Evolutionary conservation across 2,329 filamentous ascomycete genomes (phyloP).

Genomic region (Fusarium dimerum): DNA sequence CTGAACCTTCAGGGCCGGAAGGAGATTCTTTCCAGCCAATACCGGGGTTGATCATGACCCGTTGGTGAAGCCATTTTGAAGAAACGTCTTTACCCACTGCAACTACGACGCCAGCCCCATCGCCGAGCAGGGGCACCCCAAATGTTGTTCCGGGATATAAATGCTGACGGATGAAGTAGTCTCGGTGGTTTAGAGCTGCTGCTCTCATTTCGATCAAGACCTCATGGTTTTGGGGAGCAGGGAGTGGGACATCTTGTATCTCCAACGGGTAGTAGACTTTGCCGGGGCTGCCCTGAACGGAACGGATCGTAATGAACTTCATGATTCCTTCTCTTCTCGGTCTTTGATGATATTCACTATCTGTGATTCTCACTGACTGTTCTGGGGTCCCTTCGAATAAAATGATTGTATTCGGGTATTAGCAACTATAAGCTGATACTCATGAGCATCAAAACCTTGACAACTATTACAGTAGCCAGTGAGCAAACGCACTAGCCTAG

Average conservation of each 20-base stretch:
- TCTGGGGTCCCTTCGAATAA: too few relatives aligned
- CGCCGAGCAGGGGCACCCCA: not conserved
- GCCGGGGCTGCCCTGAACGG: not conserved
- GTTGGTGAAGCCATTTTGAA: not conserved
- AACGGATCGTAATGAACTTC: not conserved
- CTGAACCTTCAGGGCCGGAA: not conserved
- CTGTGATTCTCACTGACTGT: not conserved
- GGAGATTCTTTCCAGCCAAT: not conserved
- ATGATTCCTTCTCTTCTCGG: not conserved
- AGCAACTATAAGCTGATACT: too few relatives aligned
- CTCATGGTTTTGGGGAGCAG: not conserved
- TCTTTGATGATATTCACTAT: not conserved
- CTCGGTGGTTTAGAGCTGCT: conserved; percentile 1
- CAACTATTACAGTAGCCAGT: too few relatives aligned
- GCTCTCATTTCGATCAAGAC: not conserved
- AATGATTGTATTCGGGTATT: too few relatives aligned
- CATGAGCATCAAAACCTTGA: too few relatives aligned
- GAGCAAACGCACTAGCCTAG: not conserved
- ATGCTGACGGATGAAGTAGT: not conserved
- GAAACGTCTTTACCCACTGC: not conserved
- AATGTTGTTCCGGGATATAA: not conserved
- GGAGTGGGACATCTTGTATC: not conserved
- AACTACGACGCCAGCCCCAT: not conserved
- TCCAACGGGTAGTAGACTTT: not conserved
- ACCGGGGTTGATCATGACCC: not conserved